Conservation (phyloP, 2,329 filamentous ascomycete species). For the Rhinocladiella mackenziei region DNA sequence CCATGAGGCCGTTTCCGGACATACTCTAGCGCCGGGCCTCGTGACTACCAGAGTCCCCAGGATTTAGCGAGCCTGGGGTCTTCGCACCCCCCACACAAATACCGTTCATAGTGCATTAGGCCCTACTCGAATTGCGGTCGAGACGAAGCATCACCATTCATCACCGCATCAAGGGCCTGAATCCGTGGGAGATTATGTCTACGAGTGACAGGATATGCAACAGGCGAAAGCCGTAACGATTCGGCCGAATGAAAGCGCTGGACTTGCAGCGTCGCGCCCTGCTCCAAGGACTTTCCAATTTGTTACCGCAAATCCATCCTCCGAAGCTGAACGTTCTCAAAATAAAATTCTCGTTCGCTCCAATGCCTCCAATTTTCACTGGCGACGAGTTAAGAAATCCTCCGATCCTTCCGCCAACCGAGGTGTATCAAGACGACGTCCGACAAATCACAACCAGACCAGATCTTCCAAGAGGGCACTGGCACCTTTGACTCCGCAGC, state of each 20-base stretch:
- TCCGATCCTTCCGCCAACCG: background rate
- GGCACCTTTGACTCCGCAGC: conserved; percentile 8
- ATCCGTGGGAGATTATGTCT: no score
- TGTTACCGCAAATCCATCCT: conserved; percentile 22
- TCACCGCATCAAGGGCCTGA: no score
- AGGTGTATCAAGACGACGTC: conserved; percentile 5
- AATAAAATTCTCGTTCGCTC: conserved; percentile 30
- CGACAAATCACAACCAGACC: conserved; percentile 5
- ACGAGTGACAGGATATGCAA: conserved; percentile 21
- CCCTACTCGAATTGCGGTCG: no score
- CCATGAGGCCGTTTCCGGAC: background rate
- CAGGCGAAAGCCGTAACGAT: conserved; percentile 24
- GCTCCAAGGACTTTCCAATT: conserved; percentile 23
- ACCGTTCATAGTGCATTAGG: no score
- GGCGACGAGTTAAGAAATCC: conserved; percentile 27
- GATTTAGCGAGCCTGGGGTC: no score
- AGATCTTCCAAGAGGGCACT: conserved; percentile 6
- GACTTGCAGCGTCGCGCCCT: conserved; percentile 14
- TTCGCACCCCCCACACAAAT: no score
- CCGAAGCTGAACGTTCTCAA: conserved; percentile 22
- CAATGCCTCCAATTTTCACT: conserved; percentile 31
- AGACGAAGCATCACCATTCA: no score
- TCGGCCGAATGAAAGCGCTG: conserved; percentile 19
- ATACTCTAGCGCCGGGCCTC: background rate
- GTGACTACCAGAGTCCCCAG: no score